Evolutionary conservation across 108 stramenopile genomes (phyloP), one percentile per base, ranked within the genome.

Genomic region (Cylindrotheca closterium): DNA sequence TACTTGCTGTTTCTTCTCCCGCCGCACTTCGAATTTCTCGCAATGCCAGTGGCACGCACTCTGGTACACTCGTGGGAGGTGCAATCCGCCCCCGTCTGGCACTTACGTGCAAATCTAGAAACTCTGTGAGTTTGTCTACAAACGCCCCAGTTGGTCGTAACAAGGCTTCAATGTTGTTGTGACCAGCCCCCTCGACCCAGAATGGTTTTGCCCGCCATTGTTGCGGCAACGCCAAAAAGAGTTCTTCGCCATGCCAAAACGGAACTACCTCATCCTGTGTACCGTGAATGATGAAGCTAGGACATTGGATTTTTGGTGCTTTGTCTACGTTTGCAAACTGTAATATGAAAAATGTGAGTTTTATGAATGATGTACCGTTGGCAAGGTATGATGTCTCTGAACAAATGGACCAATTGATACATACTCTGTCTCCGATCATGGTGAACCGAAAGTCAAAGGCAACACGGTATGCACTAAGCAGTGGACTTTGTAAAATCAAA

Each of bases 251-350:
- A 59, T 96, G 95, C 89, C 91, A 93, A 73, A 96, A 96, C 0
- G 95, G 95, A 15, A 96, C 95, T 8, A 96, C 92, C 72, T 96
- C 95, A 71, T 96, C 95, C 56, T 93, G 93, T 52, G 95, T 94
- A 31, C 95, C 95, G 58, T 96, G 95, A 26, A 96, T 73, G 55
- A 96, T 92, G 58, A 96, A 97, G 21, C 97, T 83, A 15, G 98
- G 97, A 75, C 96, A 94, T 29, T 74, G 57, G 32, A 94, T 88
- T 27, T 63, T 10, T 15, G 88, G 79, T 2, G 94, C 88, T 55
- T 91, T 80, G 55, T 97, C 96, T 27, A 98, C 71, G 66, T 98
- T 98, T 45, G 95, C 93, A 55, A 98, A 98, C 71, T 86, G 48
- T 50, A 25, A 26, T 2, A 23, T 37, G 2, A 22, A 67, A 2